Evolutionary conservation across 495 filamentous ascomycete genomes (phyloP).

Genomic region (Penicillium coffeae): DNA sequence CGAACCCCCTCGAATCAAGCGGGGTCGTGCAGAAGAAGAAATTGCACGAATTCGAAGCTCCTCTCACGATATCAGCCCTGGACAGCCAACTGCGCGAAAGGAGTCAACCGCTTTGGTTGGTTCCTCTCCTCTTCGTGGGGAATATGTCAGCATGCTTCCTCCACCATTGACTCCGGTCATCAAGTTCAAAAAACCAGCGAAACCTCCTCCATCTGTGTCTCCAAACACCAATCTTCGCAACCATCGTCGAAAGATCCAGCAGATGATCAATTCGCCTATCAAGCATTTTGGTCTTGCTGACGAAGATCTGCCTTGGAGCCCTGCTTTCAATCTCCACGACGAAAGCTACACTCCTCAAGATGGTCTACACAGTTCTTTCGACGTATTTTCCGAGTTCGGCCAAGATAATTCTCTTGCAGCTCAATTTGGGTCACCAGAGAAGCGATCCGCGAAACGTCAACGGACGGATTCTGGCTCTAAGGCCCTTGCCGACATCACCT

Average conservation of each 20-base stretch:
- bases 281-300: slow-evolving; percentile 65
- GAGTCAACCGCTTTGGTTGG: slow-evolving; percentile 43
- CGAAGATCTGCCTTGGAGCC: slow-evolving; percentile 68
- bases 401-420: slow-evolving; percentile 46
- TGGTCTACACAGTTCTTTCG: slow-evolving; percentile 55
- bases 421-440: slow-evolving; percentile 68
- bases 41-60: slow-evolving; percentile 91
- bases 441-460: slow-evolving; percentile 63
- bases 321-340: slow-evolving; percentile 66
- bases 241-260: slow-evolving; percentile 80
- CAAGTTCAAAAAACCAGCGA: slow-evolving; percentile 76
- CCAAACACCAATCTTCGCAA: slow-evolving; percentile 93
- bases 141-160: slow-evolving; percentile 59
- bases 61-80: slow-evolving; percentile 83
- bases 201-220: slow-evolving; percentile 82
- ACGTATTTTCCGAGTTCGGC: slow-evolving; percentile 67
- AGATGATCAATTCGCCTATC: slow-evolving; percentile 84
- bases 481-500: slow-evolving; percentile 65
- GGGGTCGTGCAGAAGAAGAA: slow-evolving; percentile 90
- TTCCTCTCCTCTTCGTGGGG: slow-evolving; percentile 56
- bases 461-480: slow-evolving; percentile 47
- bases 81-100: slow-evolving; percentile 51
- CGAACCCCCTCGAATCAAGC: slow-evolving; percentile 73
- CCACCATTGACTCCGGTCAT: slow-evolving; percentile 83
- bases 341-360: slow-evolving; percentile 47